phyloP scores from a whole-genome alignment of 192 early-diverging fungal genomes.

The Chytriomyces sp. region DNA sequence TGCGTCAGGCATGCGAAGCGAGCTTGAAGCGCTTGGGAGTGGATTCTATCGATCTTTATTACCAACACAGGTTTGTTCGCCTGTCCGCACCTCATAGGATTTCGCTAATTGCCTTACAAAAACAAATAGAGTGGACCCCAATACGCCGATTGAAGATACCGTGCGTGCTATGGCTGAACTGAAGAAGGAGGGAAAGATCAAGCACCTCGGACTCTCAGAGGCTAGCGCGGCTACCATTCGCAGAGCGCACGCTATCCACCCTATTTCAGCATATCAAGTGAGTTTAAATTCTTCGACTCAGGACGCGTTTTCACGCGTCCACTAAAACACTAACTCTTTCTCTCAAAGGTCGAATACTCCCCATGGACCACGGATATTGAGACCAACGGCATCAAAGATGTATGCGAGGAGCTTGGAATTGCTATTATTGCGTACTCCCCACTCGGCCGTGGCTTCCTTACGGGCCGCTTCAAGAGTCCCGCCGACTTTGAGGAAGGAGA shows the following conservation, averaged over 20 bases:
- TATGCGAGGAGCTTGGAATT: slow-evolving; percentile 63
- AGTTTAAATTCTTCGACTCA: too few relatives aligned
- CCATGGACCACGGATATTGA: slow-evolving; percentile 68
- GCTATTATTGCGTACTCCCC: slow-evolving; percentile 59
- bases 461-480: slow-evolving; percentile 55
- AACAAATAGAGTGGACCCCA: slow-evolving; percentile 55
- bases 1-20: slow-evolving; percentile 45
- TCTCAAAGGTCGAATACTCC: slow-evolving; percentile 36
- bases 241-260: slow-evolving; percentile 67
- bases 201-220: slow-evolving; percentile 63
- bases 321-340: background rate
- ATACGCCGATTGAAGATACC: slow-evolving; percentile 65
- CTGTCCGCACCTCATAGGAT: too few relatives aligned
- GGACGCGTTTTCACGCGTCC: background rate
- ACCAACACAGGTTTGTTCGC: slow-evolving; percentile 67
- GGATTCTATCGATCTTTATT: slow-evolving; percentile 66
- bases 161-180: slow-evolving; percentile 63
- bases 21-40: slow-evolving; percentile 55
- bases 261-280: slow-evolving; percentile 63
- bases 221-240: slow-evolving; percentile 61
- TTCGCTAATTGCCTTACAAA: too few relatives aligned
- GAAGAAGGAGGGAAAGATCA: slow-evolving; percentile 69
- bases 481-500: slow-evolving; percentile 60
- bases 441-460: slow-evolving; percentile 64
- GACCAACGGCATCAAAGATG: slow-evolving; percentile 64